phyloP scores from a whole-genome alignment of 2,329 filamentous ascomycete genomes.

The Myriosclerotinia curreyana region DNA sequence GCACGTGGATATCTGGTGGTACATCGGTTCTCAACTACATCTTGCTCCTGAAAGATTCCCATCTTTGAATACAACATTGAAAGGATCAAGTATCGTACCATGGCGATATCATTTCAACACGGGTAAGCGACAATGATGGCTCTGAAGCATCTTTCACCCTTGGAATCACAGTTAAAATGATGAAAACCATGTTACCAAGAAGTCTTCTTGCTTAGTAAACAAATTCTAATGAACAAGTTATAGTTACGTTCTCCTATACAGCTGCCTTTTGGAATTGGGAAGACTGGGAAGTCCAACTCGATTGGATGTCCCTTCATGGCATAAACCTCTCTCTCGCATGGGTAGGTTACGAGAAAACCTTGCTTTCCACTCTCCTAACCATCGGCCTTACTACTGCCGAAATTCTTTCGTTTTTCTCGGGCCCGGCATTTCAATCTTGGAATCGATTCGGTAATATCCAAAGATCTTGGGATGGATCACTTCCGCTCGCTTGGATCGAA shows the following conservation, averaged over 20 bases:
- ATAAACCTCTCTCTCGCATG: conserved; percentile 52
- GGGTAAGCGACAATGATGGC: conserved; percentile 34
- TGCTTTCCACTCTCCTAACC: conserved; percentile 48
- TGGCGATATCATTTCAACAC: conserved; percentile 53
- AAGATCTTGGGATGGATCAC: conserved; percentile 47
- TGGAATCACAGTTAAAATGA: not conserved
- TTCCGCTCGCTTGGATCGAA: conserved; percentile 48
- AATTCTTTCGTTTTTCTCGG: conserved; percentile 48
- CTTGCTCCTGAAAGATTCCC: conserved; percentile 39
- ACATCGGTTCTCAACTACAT: conserved; percentile 44
- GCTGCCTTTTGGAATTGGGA: conserved; percentile 52
- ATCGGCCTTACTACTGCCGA: conserved; percentile 46
- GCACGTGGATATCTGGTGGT: conserved; percentile 49
- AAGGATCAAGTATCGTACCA: conserved; percentile 44
- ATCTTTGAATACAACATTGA: conserved; percentile 37
- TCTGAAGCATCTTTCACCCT: not conserved
- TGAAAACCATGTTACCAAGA: not conserved
- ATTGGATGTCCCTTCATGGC: conserved; percentile 52
- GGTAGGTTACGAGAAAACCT: conserved; percentile 51
- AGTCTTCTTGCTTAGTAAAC: not conserved
- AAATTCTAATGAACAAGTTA: not conserved
- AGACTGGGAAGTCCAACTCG: conserved; percentile 52
- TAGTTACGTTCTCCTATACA: conserved; percentile 53
- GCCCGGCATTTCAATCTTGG: conserved; percentile 52
- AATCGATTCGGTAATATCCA: conserved; percentile 55